phyloP scores from a whole-genome alignment of 73 alveolate species.

The Durusdinium trenchii region DNA sequence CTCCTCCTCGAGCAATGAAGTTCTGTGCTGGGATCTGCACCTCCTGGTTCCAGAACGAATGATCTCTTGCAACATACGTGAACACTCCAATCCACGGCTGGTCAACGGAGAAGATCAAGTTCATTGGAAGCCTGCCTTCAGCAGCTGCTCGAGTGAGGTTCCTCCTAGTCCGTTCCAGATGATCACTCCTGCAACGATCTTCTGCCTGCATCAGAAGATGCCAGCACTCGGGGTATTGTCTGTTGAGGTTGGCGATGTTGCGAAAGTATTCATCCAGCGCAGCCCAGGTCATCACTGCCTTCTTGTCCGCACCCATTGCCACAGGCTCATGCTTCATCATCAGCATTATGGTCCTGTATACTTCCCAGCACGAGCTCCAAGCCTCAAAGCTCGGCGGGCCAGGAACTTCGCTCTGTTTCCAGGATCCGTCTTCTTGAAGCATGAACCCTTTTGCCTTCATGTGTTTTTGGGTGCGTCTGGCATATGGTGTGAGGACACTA shows the following conservation, averaged over 20 bases:
- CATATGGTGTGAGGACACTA: slow-evolving; percentile 34
- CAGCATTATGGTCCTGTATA: not conserved
- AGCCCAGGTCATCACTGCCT: not conserved
- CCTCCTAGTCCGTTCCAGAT: not conserved
- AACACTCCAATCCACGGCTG: slow-evolving; percentile 50
- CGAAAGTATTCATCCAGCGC: slow-evolving; percentile 26
- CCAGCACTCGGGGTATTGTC: slow-evolving; percentile 33
- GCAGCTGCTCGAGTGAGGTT: not conserved
- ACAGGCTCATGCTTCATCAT: not conserved
- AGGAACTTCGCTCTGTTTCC: not conserved
- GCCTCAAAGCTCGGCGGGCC: slow-evolving; percentile 20
- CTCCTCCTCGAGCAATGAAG: slow-evolving; percentile 31
- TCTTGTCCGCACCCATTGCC: not conserved
- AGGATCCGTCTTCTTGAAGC: slow-evolving; percentile 32
- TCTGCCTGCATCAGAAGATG: slow-evolving; percentile 30
- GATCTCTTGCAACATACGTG: not conserved
- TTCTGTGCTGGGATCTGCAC: slow-evolving; percentile 6
- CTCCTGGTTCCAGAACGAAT: slow-evolving; percentile 2
- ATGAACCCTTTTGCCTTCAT: slow-evolving; percentile 10
- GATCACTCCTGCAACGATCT: not conserved
- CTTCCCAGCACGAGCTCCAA: slow-evolving; percentile 38
- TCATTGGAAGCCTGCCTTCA: slow-evolving; percentile 15
- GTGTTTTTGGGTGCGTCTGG: not conserved
- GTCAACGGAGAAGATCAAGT: not conserved
- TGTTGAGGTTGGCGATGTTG: not conserved